These are phyloP conservation scores for Ophiocordyceps sinensis DNA, from an alignment of 2,329 filamentous ascomycete genomes.

Conservation along the genomic window DNA sequence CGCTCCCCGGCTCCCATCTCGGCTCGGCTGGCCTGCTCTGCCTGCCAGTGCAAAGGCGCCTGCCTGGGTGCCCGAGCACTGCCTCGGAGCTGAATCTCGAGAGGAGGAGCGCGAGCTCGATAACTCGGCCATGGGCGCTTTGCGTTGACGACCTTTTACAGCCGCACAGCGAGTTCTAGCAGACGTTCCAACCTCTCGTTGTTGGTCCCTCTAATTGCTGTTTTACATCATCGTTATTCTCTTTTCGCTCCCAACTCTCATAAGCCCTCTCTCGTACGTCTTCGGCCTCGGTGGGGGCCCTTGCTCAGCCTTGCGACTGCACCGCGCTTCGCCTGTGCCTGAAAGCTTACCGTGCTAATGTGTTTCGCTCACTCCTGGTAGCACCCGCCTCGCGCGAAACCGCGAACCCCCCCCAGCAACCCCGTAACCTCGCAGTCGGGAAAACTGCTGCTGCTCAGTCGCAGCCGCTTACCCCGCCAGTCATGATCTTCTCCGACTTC, in stretches of 20 bases:
- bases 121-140: neutral
- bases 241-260: neutral
- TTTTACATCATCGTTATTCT: neutral
- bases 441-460: neutral
- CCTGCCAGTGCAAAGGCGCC: too few species aligned
- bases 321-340: neutral
- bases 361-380: neutral
- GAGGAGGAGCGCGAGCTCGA: neutral
- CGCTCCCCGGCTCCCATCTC: neutral
- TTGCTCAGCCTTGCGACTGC: too few species aligned
- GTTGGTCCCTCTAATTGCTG: neutral
- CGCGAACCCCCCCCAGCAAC: neutral
- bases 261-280: neutral
- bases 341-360: neutral
- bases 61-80: too few species aligned
- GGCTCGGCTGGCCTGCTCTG: neutral
- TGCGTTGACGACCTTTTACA: neutral
- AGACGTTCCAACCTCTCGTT: neutral
- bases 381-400: neutral
- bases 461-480: neutral
- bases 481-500: constrained; percentile 45
- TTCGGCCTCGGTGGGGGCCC: too few species aligned
- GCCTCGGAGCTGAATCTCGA: neutral
- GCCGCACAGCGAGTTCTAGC: neutral
- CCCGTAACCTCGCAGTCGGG: neutral